Evolutionary conservation across 2,329 filamentous ascomycete species (phyloP).

Genomic region (Calonectria pauciramosa): DNA sequence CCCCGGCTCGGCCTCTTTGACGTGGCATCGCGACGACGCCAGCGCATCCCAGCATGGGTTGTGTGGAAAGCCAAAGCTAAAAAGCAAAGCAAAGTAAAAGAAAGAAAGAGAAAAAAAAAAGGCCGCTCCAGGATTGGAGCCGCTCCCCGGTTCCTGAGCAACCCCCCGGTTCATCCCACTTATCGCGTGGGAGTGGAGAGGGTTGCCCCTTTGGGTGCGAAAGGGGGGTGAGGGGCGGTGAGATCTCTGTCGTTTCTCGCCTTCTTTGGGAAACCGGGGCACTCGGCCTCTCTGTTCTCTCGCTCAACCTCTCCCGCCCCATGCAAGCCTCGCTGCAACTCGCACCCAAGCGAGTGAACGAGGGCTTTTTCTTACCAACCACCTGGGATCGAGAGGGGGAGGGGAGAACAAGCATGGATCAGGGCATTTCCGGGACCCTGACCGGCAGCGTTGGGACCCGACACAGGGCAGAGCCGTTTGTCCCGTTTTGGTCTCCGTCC

Average conservation of each 20-base stretch:
- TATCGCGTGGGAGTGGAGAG: conserved; percentile 25
- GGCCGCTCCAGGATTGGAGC: conserved; percentile 11
- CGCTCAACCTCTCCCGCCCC: conserved; percentile 6
- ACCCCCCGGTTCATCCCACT: conserved; percentile 20
- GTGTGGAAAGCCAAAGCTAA: background rate
- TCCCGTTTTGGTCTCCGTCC: background rate
- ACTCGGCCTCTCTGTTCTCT: conserved; percentile 9
- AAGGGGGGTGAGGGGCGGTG: conserved; percentile 28
- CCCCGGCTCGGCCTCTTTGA: conserved; percentile 7
- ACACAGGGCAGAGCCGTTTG: conserved; percentile 9
- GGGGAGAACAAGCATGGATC: conserved; percentile 9
- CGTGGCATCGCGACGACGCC: conserved; percentile 23
- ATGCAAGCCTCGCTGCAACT: background rate
- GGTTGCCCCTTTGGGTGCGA: background rate
- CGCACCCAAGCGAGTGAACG: conserved; percentile 14
- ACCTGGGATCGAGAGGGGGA: conserved; percentile 1
- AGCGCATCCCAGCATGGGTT: conserved; percentile 20
- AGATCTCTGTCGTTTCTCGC: conserved; percentile 19
- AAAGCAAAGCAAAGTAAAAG: no score
- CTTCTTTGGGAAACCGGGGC: background rate
- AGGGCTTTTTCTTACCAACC: conserved; percentile 7
- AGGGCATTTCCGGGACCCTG: background rate
- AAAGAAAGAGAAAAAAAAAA: background rate
- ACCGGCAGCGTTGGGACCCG: background rate
- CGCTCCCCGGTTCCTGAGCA: conserved; percentile 10